Evolutionary conservation across 2,329 filamentous ascomycete genomes (phyloP), one percentile per base, ranked within the genome.

Genomic region (Chaetomium globosum): DNA sequence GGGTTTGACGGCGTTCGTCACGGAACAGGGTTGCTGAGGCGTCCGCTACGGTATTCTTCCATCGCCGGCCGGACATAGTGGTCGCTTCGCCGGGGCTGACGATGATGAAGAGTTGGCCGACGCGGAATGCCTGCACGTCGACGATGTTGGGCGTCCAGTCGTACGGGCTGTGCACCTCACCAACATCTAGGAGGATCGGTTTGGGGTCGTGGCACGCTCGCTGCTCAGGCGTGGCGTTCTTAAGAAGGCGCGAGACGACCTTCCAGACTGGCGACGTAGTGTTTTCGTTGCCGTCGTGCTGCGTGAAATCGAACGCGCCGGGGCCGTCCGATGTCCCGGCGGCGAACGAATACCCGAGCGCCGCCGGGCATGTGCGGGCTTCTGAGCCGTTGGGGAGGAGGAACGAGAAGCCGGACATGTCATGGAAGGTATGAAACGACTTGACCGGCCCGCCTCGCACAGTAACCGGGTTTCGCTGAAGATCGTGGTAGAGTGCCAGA

Each of bases 281-380:
- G 49, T 86, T 83, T 0, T 92, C 89, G n/a, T 85, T 81, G 36
- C 88, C 88, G 69, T 91, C 85, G 69, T 93, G 93, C 74, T 98
- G 94, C 1, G 91, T 95, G 75, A 98, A 97, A 77, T 98, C 94
- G 73, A 97, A 96, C 0, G 87, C 88, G 0, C 94, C 94, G 0
- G 94, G 93, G 6, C 94, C 92, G 75, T 98, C 94, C 0, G 92
- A 91, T 0, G 94, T 98, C 12, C 94, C 94, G 0, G 91, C 94
- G 0, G 94, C 94, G 74, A 98, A 98, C 0, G 91, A 93, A 75
- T 95, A 96, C 6, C 94, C 94, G 66, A 98, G 80, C 0, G 93
- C 92, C 0, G 93, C 93, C 3, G 93, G 89, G 71, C 94, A 98
- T 0, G 93, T 96, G 58, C 79, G 82, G 7, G 88, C 90, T 33